A percentile compares a stretch with the other conserved stretches of the same genome.
Conservation (phyloP, 2,329 filamentous ascomycete species). For the Hymenoscyphus albidus region DNA sequence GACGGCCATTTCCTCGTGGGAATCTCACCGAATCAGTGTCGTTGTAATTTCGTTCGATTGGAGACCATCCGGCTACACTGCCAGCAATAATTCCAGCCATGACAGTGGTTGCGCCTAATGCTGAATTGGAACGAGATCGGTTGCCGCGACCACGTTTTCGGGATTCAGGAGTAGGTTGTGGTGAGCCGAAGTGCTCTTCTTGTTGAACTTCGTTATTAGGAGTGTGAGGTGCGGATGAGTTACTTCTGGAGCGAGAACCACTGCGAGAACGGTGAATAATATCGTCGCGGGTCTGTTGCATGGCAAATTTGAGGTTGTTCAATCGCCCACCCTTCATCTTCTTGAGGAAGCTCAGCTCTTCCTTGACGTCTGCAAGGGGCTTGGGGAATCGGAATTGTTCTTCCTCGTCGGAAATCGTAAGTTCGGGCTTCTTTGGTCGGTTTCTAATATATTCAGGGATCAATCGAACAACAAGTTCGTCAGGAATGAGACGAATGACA, state of each 20-base stretch:
- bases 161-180: constrained; percentile 54
- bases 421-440: constrained; percentile 32
- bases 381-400: constrained; percentile 65
- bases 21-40: constrained; percentile 32
- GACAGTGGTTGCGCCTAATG: constrained; percentile 69
- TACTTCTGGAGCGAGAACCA: constrained; percentile 60
- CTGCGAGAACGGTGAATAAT: constrained; percentile 60
- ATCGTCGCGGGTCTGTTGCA: constrained; percentile 70
- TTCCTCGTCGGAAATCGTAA: constrained; percentile 64
- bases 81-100: constrained; percentile 83
- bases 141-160: constrained; percentile 64
- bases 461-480: constrained; percentile 42
- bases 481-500: constrained; percentile 77
- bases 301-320: constrained; percentile 75
- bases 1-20: constrained; percentile 26
- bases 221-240: constrained; percentile 59
- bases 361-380: constrained; percentile 68
- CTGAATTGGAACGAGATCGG: constrained; percentile 61
- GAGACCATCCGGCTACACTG: constrained; percentile 73
- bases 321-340: constrained; percentile 76
- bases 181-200: constrained; percentile 48
- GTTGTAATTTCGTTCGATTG: constrained; percentile 54
- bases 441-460: constrained; percentile 32
- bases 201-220: constrained; percentile 49
- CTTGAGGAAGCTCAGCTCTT: constrained; percentile 78